Base-by-base conservation (phyloP, 129 eudicot genomes). In the Tagetes patula region DNA sequence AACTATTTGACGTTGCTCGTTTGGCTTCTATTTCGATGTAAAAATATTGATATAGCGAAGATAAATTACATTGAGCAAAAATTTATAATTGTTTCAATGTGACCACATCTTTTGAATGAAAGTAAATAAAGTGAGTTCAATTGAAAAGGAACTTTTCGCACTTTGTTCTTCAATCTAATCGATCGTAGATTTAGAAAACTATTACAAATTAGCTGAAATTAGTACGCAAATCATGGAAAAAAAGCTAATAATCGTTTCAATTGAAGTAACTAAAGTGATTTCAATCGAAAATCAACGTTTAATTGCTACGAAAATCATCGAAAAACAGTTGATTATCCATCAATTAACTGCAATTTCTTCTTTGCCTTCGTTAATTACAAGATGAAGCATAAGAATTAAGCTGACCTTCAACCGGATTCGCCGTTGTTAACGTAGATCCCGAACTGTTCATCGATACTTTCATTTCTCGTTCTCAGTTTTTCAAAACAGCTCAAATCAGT, bases 391-490 rank as follows among this genome's bases (percentile, higher is more conserved):
- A 47, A 33, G 50, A 68, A 5, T 30, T 61, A 63, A 63, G 46
- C 73, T 69, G 39, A 92, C 98, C 98, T 82, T 93, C 96, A 62
- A 58, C 72, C 10, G 85, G 82, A 74, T 77, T 86, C 12, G 75
- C 74, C 45, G 78, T 72, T n/a, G 85, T 78, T 67, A 70, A 69
- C 34, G 68, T 71, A 75, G 87, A 86, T 72, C 88, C 96, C 65
- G 81, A 81, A 53, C 56, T 81, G 76, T 73, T 82, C 27, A 74
- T 74, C 75, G 87, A 72, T 68, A 75, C 43, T 85, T 88, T 92
- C 91, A 86, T 89, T 68, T 48, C 55, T n/a, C n/a, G 49, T 20
- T 20, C 27, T 20, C 27, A 20, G 27, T 20, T 6, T 8, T 43
- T 43, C 47, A 43, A 8, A 5, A 5, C n/a, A 14, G 53, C 61